Evolutionary conservation across 2,329 filamentous ascomycete genomes (phyloP).

Genomic region (Monosporascus cannonballus): DNA sequence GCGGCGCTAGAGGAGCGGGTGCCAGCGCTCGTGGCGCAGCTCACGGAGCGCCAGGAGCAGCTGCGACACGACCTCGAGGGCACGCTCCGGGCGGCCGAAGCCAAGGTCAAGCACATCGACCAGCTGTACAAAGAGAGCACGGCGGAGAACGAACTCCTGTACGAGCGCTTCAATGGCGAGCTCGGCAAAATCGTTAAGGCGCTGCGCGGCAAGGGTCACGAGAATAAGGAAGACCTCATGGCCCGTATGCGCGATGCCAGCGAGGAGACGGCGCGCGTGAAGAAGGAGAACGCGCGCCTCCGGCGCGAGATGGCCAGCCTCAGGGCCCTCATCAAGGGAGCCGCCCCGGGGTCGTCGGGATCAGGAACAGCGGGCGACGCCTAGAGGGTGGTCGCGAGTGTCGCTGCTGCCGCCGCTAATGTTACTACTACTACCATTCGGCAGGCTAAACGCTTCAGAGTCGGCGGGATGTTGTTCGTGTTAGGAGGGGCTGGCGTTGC

Average conservation of each 20-base stretch:
- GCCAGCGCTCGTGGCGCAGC: slow-evolving; percentile 50
- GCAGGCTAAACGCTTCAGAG: slow-evolving; percentile 1
- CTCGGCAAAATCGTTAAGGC: slow-evolving; percentile 75
- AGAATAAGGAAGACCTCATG: slow-evolving; percentile 74
- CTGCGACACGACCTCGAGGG: slow-evolving; percentile 67
- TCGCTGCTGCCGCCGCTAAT: background rate
- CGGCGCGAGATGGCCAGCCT: slow-evolving; percentile 76
- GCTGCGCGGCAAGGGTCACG: slow-evolving; percentile 63
- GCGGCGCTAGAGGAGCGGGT: slow-evolving; percentile 62
- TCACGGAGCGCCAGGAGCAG: slow-evolving; percentile 54
- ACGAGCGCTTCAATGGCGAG: slow-evolving; percentile 89
- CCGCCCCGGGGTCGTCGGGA: background rate
- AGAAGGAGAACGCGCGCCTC: slow-evolving; percentile 79
- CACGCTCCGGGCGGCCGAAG: slow-evolving; percentile 67
- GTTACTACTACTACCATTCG: background rate
- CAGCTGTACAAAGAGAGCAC: slow-evolving; percentile 82
- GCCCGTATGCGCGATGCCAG: slow-evolving; percentile 63
- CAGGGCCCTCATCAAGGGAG: slow-evolving; percentile 46
- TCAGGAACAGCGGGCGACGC: slow-evolving; percentile 14
- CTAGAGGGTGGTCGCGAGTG: slow-evolving; percentile 19
- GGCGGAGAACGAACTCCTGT: slow-evolving; percentile 88
- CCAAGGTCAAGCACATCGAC: slow-evolving; percentile 75
- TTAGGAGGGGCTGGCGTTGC: slow-evolving; percentile 9
- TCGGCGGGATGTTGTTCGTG: slow-evolving; percentile 12
- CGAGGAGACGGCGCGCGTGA: slow-evolving; percentile 70